phyloP scores from a whole-genome alignment of 768 basidiomycete species.

The Tricholoma bakamatsutake region DNA sequence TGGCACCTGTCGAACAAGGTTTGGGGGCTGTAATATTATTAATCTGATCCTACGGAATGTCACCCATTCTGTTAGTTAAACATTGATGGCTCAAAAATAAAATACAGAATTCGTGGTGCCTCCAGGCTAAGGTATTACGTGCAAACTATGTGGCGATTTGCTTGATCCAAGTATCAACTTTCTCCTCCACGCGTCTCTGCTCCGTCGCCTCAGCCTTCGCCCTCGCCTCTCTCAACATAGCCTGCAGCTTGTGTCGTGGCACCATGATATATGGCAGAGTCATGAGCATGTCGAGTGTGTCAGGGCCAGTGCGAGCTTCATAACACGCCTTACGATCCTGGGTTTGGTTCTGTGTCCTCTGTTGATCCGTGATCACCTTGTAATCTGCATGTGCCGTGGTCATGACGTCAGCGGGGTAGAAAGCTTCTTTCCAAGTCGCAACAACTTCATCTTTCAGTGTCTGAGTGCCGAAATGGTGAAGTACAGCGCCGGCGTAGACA shows the following conservation, averaged over 20 bases:
- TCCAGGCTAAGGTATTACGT: too few relatives aligned
- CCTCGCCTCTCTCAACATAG: slow-evolving; percentile 7
- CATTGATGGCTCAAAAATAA: too few relatives aligned
- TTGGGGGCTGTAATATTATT: too few relatives aligned
- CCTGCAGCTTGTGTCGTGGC: slow-evolving; percentile 8
- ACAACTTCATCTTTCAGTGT: neutral
- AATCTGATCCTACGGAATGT: too few relatives aligned
- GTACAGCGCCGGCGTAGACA: slow-evolving; percentile 13
- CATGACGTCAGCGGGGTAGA: neutral
- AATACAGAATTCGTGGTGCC: too few relatives aligned
- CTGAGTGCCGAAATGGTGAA: slow-evolving; percentile 11
- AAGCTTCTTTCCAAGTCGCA: too few relatives aligned
- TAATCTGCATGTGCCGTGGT: neutral
- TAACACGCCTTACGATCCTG: neutral
- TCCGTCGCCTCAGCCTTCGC: slow-evolving; percentile 8
- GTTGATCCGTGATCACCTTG: slow-evolving; percentile 1
- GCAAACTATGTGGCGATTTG: neutral
- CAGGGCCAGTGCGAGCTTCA: slow-evolving; percentile 3
- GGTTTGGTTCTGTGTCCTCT: slow-evolving; percentile 1
- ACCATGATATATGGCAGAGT: slow-evolving; percentile 10
- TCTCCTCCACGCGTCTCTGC: slow-evolving; percentile 10
- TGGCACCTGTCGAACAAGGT: too few relatives aligned
- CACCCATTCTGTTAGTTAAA: too few relatives aligned
- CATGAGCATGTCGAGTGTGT: slow-evolving; percentile 9
- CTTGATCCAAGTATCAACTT: slow-evolving; percentile 12